phyloP scores from a whole-genome alignment of 768 basidiomycete genomes.

The Lactarius tabidus region DNA sequence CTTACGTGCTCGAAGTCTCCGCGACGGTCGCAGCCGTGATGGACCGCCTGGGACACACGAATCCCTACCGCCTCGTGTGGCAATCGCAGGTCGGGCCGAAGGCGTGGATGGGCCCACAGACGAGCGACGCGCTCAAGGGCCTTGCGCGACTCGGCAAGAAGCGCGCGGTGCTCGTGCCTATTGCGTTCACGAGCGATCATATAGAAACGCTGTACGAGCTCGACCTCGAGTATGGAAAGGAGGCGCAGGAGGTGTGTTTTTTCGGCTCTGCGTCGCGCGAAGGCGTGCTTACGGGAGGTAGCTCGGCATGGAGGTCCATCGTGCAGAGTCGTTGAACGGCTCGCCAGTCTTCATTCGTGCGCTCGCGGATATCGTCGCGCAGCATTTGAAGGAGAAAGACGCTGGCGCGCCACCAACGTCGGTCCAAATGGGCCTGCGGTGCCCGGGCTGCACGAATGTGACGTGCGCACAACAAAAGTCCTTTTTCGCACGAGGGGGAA shows the following conservation, averaged over 20 bases:
- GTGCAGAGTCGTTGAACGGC: constrained; percentile 89
- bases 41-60: constrained; percentile 71
- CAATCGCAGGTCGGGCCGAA: constrained; percentile 96
- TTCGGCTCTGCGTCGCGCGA: neutral
- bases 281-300: constrained; percentile 33
- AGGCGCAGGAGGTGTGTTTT: constrained; percentile 78
- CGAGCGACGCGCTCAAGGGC: constrained; percentile 85
- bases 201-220: constrained; percentile 98
- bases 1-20: constrained; percentile 93
- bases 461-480: constrained; percentile 84
- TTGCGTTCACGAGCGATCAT: constrained; percentile 98
- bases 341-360: constrained; percentile 95
- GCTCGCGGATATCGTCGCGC: constrained; percentile 82
- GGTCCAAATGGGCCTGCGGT: constrained; percentile 79
- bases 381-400: constrained; percentile 66
- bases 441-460: constrained; percentile 90
- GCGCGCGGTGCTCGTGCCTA: constrained; percentile 80
- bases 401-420: constrained; percentile 63
- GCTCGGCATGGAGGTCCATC: constrained; percentile 87
- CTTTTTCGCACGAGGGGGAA: constrained; percentile 82
- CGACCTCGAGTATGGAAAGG: constrained; percentile 88
- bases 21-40: constrained; percentile 93
- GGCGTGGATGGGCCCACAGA: constrained; percentile 99
- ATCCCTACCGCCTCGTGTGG: constrained; percentile 94
- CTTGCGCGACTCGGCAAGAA: constrained; percentile 73